Conservation (phyloP, 140 eudicot genomes). For the Cichorium intybus region DNA sequence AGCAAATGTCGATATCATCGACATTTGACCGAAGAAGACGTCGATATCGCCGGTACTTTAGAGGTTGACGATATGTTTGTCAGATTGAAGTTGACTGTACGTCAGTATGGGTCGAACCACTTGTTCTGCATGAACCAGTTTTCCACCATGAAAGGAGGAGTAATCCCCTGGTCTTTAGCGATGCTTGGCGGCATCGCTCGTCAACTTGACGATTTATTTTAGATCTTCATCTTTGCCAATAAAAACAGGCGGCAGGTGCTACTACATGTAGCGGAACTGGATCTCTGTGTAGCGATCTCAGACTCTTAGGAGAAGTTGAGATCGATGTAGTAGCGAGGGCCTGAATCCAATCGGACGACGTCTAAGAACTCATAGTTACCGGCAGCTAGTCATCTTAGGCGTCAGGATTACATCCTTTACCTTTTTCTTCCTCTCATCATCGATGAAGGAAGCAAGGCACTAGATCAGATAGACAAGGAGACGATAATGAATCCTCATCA, state of each 20-base stretch:
- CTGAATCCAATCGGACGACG: conserved; percentile 34
- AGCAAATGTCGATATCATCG: no score
- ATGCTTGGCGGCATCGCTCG: conserved; percentile 53
- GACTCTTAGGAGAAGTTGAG: conserved; percentile 57
- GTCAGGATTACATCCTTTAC: neutral
- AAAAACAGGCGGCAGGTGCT: conserved; percentile 47
- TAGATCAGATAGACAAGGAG: conserved; percentile 49
- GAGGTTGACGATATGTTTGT: conserved; percentile 8
- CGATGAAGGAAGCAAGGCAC: conserved; percentile 42
- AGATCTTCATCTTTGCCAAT: conserved; percentile 56
- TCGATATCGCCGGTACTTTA: conserved; percentile 4
- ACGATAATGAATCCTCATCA: conserved; percentile 26
- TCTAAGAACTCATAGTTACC: conserved; percentile 86
- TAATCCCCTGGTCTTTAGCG: conserved; percentile 58
- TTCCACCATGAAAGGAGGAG: conserved; percentile 90
- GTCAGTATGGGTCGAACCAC: conserved; percentile 77
- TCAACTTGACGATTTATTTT: conserved; percentile 45
- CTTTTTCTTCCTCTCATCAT: neutral
- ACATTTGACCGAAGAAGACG: conserved; percentile 38
- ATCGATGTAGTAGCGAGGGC: conserved; percentile 54
- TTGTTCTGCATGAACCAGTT: conserved; percentile 80
- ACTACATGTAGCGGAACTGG: conserved; percentile 26
- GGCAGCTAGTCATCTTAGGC: conserved; percentile 33
- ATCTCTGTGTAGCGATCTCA: conserved; percentile 65
- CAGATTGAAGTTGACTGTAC: conserved; percentile 48